Evolutionary conservation across 2,329 filamentous ascomycete genomes (phyloP).

Genomic region (Lecanoromycetidae sp.): DNA sequence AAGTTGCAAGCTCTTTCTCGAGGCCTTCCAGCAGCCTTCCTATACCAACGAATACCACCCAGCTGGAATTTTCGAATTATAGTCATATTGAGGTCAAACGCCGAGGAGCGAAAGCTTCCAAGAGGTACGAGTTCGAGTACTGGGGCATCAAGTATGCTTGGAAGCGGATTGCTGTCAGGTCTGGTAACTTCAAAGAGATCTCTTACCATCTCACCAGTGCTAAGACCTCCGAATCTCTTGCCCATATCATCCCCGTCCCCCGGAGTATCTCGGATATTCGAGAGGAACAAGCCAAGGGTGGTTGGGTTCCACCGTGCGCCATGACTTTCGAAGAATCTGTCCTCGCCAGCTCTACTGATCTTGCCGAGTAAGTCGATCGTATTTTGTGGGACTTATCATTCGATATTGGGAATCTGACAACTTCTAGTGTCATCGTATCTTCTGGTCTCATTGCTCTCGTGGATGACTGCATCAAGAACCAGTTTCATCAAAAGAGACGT

Average conservation of each 20-base stretch:
- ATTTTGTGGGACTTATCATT: background rate
- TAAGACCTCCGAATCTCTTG: slow-evolving; percentile 40
- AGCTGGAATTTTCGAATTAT: slow-evolving; percentile 95
- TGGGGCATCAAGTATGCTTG: slow-evolving; percentile 81
- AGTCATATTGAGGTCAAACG: slow-evolving; percentile 75
- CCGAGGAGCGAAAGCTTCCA: slow-evolving; percentile 51
- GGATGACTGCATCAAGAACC: slow-evolving; percentile 78
- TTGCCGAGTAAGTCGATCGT: slow-evolving; percentile 62
- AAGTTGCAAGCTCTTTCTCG: slow-evolving; percentile 9
- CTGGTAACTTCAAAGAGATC: slow-evolving; percentile 49
- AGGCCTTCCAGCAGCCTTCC: slow-evolving; percentile 20
- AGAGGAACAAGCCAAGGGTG: slow-evolving; percentile 64
- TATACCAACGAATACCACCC: slow-evolving; percentile 62
- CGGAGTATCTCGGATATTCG: slow-evolving; percentile 57
- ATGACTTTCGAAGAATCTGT: slow-evolving; percentile 60
- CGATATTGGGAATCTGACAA: background rate
- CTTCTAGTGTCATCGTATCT: slow-evolving; percentile 63
- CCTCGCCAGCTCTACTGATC: slow-evolving; percentile 62
- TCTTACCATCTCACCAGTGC: slow-evolving; percentile 70
- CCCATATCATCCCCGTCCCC: slow-evolving; percentile 73
- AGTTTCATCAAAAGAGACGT: slow-evolving; percentile 50
- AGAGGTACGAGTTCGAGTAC: slow-evolving; percentile 84
- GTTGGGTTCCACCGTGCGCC: slow-evolving; percentile 81
- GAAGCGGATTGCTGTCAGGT: slow-evolving; percentile 61
- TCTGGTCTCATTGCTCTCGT: slow-evolving; percentile 82